Evolutionary conservation across 768 basidiomycete genomes (phyloP).

Genomic region (Auricularia sp.): DNA sequence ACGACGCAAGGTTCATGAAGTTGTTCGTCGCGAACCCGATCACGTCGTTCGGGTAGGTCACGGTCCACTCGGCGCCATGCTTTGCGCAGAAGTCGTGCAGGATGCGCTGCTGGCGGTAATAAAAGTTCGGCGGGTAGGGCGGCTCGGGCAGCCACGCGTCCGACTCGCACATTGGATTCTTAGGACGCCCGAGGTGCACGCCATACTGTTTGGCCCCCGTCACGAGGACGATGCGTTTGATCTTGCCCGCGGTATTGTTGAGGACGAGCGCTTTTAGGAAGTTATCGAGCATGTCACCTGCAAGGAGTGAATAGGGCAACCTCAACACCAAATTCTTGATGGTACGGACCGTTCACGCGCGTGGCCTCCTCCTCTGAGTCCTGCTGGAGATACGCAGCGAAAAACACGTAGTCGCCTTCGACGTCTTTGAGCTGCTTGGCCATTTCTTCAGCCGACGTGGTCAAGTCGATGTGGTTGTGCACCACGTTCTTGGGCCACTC

Average conservation of each 20-base stretch:
- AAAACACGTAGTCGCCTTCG: constrained; percentile 1
- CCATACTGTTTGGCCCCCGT: constrained; percentile 1
- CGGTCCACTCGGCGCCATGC: not conserved
- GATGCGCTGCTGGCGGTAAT: not conserved
- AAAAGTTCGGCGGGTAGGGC: constrained; percentile 1
- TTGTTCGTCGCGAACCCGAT: not conserved
- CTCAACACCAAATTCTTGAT: not conserved
- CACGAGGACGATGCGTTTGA: not conserved
- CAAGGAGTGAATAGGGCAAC: not conserved
- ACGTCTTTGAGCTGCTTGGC: not conserved
- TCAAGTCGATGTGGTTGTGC: not conserved
- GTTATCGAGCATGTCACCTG: not conserved
- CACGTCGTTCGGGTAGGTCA: constrained; percentile 2
- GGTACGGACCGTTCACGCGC: not conserved
- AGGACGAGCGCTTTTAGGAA: constrained; percentile 1
- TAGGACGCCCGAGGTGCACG: not conserved
- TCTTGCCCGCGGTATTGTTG: not conserved
- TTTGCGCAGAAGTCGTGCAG: not conserved
- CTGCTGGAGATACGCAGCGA: not conserved
- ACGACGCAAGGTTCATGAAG: constrained; percentile 1
- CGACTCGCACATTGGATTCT: not conserved
- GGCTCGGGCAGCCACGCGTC: not conserved
- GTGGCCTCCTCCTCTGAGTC: not conserved
- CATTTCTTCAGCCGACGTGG: not conserved
- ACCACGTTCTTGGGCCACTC: not conserved